Evolutionary conservation across 331 rosid genomes (phyloP).

Genomic region (Quercus tomentella): DNA sequence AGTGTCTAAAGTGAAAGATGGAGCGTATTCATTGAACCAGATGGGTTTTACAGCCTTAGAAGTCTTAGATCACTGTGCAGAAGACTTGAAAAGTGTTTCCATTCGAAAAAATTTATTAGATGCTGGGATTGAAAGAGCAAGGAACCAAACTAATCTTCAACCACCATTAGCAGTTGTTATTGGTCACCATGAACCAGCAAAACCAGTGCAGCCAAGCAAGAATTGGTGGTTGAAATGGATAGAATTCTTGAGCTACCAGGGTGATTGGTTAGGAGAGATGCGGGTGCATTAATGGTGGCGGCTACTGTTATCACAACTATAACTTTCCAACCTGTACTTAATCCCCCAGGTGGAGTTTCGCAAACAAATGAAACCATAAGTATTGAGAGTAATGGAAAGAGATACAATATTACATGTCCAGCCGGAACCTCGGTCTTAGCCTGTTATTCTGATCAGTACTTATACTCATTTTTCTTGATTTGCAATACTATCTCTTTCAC

Average conservation of each 20-base stretch:
- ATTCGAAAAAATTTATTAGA: neutral
- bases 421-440: conserved; percentile 7
- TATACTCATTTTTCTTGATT: rapidly evolving
- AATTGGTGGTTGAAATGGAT: too few species aligned
- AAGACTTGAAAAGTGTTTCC: neutral
- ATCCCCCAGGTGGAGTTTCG: conserved; percentile 22
- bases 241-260: too few species aligned
- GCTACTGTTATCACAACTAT: neutral
- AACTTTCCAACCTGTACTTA: conserved; percentile 7
- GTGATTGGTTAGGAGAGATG: neutral
- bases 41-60: too few species aligned
- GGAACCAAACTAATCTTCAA: too few species aligned
- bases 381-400: too few species aligned
- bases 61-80: neutral
- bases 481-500: conserved; percentile 7
- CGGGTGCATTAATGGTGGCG: conserved; percentile 5
- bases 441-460: rapidly evolving
- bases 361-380: neutral
- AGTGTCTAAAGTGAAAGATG: too few species aligned
- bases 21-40: too few species aligned
- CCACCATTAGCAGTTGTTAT: too few species aligned
- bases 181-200: too few species aligned
- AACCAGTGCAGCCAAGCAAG: neutral
- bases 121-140: neutral
- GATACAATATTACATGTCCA: rapidly evolving